Percentiles rank a stretch among this genome's conserved stretches.
These are phyloP conservation scores for Chaetomium olivaceum DNA, from an alignment of 2,329 filamentous ascomycete genomes.

Conservation along the genomic window DNA sequence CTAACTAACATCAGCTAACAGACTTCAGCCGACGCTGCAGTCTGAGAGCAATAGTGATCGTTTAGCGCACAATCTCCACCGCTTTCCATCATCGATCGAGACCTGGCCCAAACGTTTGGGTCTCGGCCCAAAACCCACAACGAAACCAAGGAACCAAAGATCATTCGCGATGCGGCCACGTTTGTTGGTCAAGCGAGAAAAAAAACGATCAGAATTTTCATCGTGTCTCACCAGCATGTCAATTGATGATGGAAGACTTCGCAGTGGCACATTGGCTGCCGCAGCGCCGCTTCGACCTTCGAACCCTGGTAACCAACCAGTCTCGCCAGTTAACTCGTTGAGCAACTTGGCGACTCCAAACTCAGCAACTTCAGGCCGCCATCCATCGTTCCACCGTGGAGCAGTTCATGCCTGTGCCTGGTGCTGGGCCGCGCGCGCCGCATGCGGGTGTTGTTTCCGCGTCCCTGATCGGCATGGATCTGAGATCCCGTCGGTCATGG, in stretches of 20 bases:
- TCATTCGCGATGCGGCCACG: slow-evolving; percentile 10
- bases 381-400: background rate
- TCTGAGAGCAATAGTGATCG: background rate
- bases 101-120: slow-evolving; percentile 6
- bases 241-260: background rate
- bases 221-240: background rate
- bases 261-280: background rate
- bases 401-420: slow-evolving; percentile 11
- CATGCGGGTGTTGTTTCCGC: slow-evolving; percentile 20
- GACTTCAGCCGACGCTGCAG: background rate
- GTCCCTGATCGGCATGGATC: slow-evolving; percentile 25
- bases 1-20: slow-evolving; percentile 13
- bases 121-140: background rate
- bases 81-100: background rate
- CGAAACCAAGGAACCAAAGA: slow-evolving; percentile 2
- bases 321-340: background rate
- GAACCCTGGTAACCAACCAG: background rate
- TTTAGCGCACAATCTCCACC: background rate
- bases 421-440: slow-evolving; percentile 24
- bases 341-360: background rate
- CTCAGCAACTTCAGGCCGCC: slow-evolving; percentile 14
- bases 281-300: background rate
- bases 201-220: slow-evolving; percentile 13
- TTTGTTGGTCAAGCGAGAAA: slow-evolving; percentile 5
- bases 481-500: slow-evolving; percentile 22